phyloP scores from a whole-genome alignment of 2,329 filamentous ascomycete species.

The Leptographium wingfieldii region DNA sequence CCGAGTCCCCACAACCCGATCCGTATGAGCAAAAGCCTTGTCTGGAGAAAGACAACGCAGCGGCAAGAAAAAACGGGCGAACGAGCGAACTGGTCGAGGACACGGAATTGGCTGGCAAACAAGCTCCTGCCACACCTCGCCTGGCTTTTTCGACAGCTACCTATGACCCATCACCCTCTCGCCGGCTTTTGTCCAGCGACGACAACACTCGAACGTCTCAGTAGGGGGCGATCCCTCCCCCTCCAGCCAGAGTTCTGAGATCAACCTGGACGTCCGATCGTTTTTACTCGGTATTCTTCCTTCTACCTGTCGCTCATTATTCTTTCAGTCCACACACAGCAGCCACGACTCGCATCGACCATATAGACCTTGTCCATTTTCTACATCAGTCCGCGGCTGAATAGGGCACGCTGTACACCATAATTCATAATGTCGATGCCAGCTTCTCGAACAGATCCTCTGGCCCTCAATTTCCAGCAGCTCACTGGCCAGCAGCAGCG shows the following conservation, averaged over 20 bases:
- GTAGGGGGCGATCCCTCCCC: neutral
- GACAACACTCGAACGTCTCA: neutral
- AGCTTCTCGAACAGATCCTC: slow-evolving; percentile 72
- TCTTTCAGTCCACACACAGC: neutral
- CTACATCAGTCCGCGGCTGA: neutral
- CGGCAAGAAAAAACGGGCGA: neutral
- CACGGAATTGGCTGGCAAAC: neutral
- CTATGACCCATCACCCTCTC: neutral
- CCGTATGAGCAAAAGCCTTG: neutral
- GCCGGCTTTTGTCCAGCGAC: neutral
- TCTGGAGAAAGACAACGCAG: neutral
- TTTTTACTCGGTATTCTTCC: neutral
- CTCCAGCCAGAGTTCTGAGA: neutral
- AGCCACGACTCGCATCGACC: neutral
- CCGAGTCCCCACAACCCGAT: neutral
- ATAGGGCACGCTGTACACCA: slow-evolving; percentile 13
- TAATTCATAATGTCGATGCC: slow-evolving; percentile 98
- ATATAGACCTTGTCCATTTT: neutral
- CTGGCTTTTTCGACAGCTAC: neutral
- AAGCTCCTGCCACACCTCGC: neutral
- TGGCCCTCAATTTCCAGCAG: slow-evolving; percentile 62
- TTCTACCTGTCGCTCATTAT: neutral
- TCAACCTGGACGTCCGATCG: neutral
- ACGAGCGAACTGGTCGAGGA: neutral
- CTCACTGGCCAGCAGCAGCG: slow-evolving; percentile 47